Conservation (phyloP, 1,284 basidiomycete genomes). For the Cutaneotrichosporon dermatis region DNA sequence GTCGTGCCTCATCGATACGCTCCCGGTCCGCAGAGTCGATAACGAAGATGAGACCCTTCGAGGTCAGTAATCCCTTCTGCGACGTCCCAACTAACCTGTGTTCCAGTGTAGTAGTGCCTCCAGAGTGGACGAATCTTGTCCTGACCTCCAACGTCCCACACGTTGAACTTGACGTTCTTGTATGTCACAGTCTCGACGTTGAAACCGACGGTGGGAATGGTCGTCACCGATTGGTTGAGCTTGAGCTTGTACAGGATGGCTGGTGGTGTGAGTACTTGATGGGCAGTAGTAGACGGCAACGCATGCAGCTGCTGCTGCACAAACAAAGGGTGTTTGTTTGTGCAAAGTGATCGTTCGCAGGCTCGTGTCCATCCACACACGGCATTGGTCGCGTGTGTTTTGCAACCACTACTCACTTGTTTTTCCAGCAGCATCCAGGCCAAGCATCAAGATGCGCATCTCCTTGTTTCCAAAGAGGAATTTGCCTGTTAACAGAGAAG, state of each 20-base stretch:
- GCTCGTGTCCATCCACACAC: too few species aligned
- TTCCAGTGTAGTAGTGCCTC: conserved; percentile 80
- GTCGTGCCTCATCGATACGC: conserved; percentile 92
- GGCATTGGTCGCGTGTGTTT: too few species aligned
- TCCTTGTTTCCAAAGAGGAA: conserved; percentile 60
- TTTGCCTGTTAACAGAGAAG: conserved; percentile 40
- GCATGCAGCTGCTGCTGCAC: not conserved
- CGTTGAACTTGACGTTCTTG: conserved; percentile 99
- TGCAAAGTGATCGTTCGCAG: too few species aligned
- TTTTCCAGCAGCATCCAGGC: conserved; percentile 93
- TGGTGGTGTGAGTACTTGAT: conserved; percentile 63
- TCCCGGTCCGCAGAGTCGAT: conserved; percentile 77
- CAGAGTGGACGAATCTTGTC: conserved; percentile 98
- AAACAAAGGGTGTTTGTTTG: too few species aligned
- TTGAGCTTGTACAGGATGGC: conserved; percentile 99
- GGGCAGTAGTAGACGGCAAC: conserved; percentile 80
- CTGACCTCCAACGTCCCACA: conserved; percentile 99
- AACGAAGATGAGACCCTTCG: conserved; percentile 61
- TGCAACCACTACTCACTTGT: conserved; percentile 59
- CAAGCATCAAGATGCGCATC: conserved; percentile 68
- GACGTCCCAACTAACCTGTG: conserved; percentile 36
- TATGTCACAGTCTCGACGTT: conserved; percentile 99
- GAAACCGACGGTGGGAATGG: conserved; percentile 87
- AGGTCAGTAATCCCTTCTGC: not conserved
- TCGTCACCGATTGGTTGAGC: conserved; percentile 96